Base-by-base conservation (phyloP, 1,139 yeast genomes). In the Protomyces pachydermus region DNA sequence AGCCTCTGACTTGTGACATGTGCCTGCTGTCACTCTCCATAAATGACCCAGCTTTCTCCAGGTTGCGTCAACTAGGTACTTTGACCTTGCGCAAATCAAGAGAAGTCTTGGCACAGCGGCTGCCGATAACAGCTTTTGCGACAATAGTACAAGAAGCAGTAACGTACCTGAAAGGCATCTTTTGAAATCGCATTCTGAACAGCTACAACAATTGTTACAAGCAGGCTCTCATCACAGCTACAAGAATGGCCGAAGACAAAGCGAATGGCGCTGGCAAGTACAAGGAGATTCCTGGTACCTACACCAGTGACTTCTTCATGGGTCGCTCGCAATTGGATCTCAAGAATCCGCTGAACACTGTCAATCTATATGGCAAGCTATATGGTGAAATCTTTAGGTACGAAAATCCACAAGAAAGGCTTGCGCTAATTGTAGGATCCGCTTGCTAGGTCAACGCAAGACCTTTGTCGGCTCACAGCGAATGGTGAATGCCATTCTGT, bases 401-500 rank as follows among this genome's bases (percentile, higher is more conserved):
- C 10, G 48, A 3, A 10, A 23, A 8, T 16, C 10, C 20, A 18
- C 3, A 4, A 3, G 25, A 18, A 10, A 37, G 42, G 16, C 23
- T 10, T 16, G 8, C 25, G 25, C 48, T 42, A 16, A 42, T 14
- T 16, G 16, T 18, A 42, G 48, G 4, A 42, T 42, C 18, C 48
- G 48, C 12, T 8, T 42, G 12, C 25, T 42, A n/a, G 48, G 48
- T 16, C 8, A 23, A 18, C 48, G 48, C 23, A n/a, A 18, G 23
- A 50, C 54, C 23, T 39, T 57, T 34, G 32, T 50, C 39, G 23
- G 45, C 38, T 46, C 35, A 8, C 61, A 50, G 20, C 50, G 39
- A 18, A 35, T 51, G 23, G 61, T 50, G 55, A 50, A 57, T 39
- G 50, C 54, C 18, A 35, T 57, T 50, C 20, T 57, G n/a, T 57